A percentile compares a stretch with the other conserved stretches of the same genome.
Evolutionary conservation across 257 asterid species (phyloP).

Genomic region (Solanum appendiculatum): DNA sequence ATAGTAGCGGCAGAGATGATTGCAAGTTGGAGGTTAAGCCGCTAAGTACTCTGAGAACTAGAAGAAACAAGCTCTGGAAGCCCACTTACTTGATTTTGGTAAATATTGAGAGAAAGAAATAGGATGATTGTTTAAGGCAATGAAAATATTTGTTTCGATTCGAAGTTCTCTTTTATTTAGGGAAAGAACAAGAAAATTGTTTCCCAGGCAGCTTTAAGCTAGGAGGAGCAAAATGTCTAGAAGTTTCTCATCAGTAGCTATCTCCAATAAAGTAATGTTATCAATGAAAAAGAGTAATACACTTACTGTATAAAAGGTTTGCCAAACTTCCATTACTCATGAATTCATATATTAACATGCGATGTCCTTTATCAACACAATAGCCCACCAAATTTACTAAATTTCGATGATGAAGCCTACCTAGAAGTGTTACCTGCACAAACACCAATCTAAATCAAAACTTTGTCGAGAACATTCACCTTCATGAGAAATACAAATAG

Average conservation of each 20-base stretch:
- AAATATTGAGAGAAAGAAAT: background rate
- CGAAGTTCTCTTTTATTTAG: background rate
- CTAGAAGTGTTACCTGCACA: constrained; percentile 88
- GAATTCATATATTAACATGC: constrained; percentile 78
- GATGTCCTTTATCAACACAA: constrained; percentile 91
- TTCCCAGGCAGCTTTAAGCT: background rate
- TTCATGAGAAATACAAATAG: background rate
- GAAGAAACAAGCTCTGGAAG: background rate
- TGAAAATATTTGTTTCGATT: background rate
- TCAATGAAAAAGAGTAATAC: background rate
- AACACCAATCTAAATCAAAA: background rate
- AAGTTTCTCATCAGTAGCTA: background rate
- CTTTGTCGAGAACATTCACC: background rate
- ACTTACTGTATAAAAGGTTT: constrained; percentile 75
- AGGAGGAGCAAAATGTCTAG: background rate
- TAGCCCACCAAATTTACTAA: constrained; percentile 95
- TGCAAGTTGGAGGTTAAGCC: background rate
- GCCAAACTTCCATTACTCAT: constrained; percentile 98
- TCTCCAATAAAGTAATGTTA: background rate
- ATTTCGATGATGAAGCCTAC: constrained; percentile 88
- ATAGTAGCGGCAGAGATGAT: background rate
- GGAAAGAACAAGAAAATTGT: background rate
- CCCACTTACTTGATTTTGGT: background rate
- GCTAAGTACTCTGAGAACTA: background rate
- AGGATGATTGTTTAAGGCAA: background rate